A percentile compares a stretch with the other conserved stretches of the same genome.
These are phyloP conservation scores for Vickermania spadyakhi DNA, from an alignment of 208 protist genomes.

Conservation along the genomic window DNA sequence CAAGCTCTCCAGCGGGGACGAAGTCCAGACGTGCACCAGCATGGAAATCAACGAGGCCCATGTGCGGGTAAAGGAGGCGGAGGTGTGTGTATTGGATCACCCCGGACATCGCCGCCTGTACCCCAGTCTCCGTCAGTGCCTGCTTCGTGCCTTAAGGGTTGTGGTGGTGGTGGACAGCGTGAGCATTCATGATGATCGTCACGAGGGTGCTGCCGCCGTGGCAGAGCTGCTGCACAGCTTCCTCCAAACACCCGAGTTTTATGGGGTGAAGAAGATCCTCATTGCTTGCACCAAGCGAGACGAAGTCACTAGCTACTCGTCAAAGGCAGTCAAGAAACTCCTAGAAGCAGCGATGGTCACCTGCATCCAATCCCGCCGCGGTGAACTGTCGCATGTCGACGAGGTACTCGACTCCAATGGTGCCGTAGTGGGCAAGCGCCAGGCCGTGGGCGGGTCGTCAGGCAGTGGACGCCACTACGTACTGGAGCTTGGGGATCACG, in stretches of 20 bases:
- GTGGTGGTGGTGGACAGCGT: constrained; percentile 69
- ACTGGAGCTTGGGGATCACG: constrained; percentile 31
- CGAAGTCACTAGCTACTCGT: constrained; percentile 70
- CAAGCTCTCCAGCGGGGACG: constrained; percentile 25
- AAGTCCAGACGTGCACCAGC: constrained; percentile 33
- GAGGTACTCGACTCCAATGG: constrained; percentile 49
- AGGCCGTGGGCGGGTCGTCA: constrained; percentile 2
- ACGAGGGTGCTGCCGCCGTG: constrained; percentile 62
- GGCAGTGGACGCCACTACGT: constrained; percentile 16
- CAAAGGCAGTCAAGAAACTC: constrained; percentile 60
- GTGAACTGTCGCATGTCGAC: constrained; percentile 48
- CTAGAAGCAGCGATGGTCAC: constrained; percentile 56
- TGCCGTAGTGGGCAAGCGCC: constrained; percentile 9
- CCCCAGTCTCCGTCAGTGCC: constrained; percentile 21
- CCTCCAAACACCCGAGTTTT: constrained; percentile 58
- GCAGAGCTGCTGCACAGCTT: constrained; percentile 51
- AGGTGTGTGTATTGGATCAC: constrained; percentile 45
- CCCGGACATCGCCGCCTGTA: constrained; percentile 74
- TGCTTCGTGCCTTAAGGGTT: constrained; percentile 42
- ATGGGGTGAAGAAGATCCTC: constrained; percentile 43
- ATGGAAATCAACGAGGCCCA: constrained; percentile 45
- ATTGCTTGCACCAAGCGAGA: constrained; percentile 81
- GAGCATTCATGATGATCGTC: constrained; percentile 60
- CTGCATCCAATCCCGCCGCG: constrained; percentile 29
- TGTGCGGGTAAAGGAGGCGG: not conserved